Percentiles rank a stretch among this genome's conserved stretches.
These are phyloP conservation scores for Pythium insidiosum DNA, from an alignment of 352 stramenopile genomes.

Conservation along the genomic window DNA sequence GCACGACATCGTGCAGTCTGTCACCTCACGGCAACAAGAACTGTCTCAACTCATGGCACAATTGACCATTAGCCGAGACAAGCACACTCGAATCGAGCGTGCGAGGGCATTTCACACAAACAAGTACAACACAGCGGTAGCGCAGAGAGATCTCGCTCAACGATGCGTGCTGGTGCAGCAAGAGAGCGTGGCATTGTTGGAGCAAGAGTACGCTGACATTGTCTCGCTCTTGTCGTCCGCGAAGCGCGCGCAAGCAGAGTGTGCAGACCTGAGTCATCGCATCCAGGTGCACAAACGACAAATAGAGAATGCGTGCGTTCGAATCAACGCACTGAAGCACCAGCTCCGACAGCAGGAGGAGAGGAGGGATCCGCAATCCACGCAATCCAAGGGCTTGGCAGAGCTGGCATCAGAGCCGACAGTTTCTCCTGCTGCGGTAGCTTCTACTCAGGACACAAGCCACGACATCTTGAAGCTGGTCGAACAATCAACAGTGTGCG, in stretches of 20 bases:
- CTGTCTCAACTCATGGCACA: no score
- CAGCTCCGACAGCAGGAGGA: conserved; percentile 2
- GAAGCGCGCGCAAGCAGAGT: conserved; percentile 27
- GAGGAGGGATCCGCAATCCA: no score
- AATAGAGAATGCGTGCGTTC: conserved; percentile 41
- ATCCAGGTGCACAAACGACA: conserved; percentile 38
- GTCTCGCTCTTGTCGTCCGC: conserved; percentile 22
- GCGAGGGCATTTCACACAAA: conserved; percentile 17
- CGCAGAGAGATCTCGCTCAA: conserved; percentile 13
- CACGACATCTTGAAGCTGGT: background rate
- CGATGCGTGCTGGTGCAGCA: conserved; percentile 31
- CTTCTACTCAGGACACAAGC: background rate
- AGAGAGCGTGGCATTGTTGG: conserved; percentile 24
- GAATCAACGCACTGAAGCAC: conserved; percentile 26
- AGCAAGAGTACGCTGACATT: conserved; percentile 27
- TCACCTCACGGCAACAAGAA: no score
- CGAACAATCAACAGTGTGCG: conserved; percentile 24
- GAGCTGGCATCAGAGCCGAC: no score
- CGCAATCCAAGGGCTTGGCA: no score
- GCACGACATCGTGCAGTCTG: conserved; percentile 14
- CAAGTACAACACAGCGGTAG: conserved; percentile 6
- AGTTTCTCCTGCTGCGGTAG: no score
- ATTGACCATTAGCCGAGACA: conserved; percentile 4
- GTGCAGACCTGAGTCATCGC: conserved; percentile 13
- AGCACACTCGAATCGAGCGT: conserved; percentile 8